Evolutionary conservation across 208 protist genomes (phyloP), one percentile per base, ranked within the genome.

Genomic region (Wallacemonas collosoma): DNA sequence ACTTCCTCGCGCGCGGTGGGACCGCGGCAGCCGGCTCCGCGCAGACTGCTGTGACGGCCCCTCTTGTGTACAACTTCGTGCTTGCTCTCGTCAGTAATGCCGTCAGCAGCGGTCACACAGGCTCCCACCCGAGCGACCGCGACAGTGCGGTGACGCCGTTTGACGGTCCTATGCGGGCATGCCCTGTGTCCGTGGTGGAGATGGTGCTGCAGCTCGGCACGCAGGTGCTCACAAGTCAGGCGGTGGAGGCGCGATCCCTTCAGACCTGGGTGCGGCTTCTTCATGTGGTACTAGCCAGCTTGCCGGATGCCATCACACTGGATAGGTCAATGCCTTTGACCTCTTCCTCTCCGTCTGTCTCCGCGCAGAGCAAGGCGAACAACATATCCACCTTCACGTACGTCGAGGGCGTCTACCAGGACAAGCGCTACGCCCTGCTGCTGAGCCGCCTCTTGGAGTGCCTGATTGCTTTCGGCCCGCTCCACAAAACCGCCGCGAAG

Each of bases 401-500:
- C 2, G 64, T 63, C 0, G 38, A 58, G 1, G 45, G 55, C 15
- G 55, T 76, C 2, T 77, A 77, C 53, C 72, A 71, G 39, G 80
- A 76, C 57, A 72, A 70, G 41, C 71, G 71, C 61, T 83, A 72
- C 70, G 44, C 71, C 1, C 69, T 75, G 14, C 48, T 80, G 15
- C 66, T 89, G 55, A 83, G 77, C 63, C 77, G 75, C 61, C 64
- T 82, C 9, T 40, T 86, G 17, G 84, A 89, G 61, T 57, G 67
- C 7, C 56, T 83, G 41, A 43, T 38, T 4, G 15, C 62, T 5
- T 38, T 17, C 41, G 55, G 39, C 12, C 43, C 77, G 43, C 68
- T 71, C 12, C 74, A 79, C 65, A 68, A 47, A 44, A 48, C 72
- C 70, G 36, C 71, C 61, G 56, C 56, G 63, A 41, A 72, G 60